phyloP scores from a whole-genome alignment of 257 asterid genomes.

The Mentha longifolia region DNA sequence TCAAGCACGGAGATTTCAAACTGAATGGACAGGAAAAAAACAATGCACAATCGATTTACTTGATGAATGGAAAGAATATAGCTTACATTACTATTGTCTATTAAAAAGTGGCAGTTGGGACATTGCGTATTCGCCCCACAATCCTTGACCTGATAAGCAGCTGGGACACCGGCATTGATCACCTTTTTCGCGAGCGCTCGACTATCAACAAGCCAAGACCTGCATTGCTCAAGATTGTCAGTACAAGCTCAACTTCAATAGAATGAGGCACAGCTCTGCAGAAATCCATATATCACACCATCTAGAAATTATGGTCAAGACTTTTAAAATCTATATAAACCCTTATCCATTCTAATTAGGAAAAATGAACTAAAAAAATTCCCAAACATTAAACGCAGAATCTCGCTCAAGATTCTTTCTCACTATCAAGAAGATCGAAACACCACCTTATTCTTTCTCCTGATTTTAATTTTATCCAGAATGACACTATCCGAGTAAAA shows the following conservation, averaged over 20 bases:
- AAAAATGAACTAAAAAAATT: background rate
- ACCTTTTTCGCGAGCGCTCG: conserved; percentile 78
- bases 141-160: conserved; percentile 59
- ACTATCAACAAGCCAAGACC: conserved; percentile 76
- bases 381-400: background rate
- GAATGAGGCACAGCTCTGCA: background rate
- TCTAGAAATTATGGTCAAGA: background rate
- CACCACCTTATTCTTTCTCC: background rate
- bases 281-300: background rate
- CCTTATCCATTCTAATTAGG: background rate
- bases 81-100: conserved; percentile 80
- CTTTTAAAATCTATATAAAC: background rate
- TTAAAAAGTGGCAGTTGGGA: conserved; percentile 61
- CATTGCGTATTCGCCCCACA: conserved; percentile 69
- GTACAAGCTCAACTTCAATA: conserved; percentile 21
- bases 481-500: background rate
- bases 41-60: background rate
- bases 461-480: background rate
- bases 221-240: conserved; percentile 39
- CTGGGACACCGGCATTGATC: conserved; percentile 62
- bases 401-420: background rate
- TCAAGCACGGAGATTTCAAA: background rate
- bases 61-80: background rate
- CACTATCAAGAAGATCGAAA: background rate
- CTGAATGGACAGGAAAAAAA: background rate